Evolutionary conservation across 768 basidiomycete genomes (phyloP), one percentile per base, ranked within the genome.

Genomic region (Nidularia pulvinata): DNA sequence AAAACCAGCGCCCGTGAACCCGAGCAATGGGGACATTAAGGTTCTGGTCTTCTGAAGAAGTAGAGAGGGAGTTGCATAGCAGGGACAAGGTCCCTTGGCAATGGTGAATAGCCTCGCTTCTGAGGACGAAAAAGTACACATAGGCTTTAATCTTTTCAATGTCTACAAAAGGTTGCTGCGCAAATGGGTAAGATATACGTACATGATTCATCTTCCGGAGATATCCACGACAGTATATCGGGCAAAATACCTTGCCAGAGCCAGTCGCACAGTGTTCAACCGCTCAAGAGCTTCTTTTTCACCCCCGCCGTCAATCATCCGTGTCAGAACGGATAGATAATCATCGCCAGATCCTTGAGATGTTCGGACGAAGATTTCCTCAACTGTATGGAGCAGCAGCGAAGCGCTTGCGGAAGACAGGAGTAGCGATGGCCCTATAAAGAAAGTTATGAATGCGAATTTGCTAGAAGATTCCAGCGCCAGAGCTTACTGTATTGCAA

Each of bases 191-290:
- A 49, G 33, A 30, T 32, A 49, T 10, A 33, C 14, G 22, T 59
- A 49, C 25, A n/a, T 4, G 45, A 61, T 47, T 48, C 55, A 52
- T 16, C 53, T 35, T 55, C 60, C 67, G 54, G 54, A 68, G 58
- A 44, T 55, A 55, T 33, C 49, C 16, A 35, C 30, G 32, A 33
- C 48, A 46, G 80, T 79, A 66, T 84, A 91, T 64, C 89, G 76
- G 25, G 92, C 89, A 65, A 94, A 86, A 70, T 93, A 93, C 61
- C 86, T 84, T 16, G 93, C 93, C 50, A 98, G 70, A 13, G 86
- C 87, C 9, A 95, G 77, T 48, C 95, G 83, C 30, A 94, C 90
- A n/a, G 83, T 73, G 62, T 89, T 88, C 56, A 98, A 69, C 52
- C 82, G 84, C 58, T 88, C 81, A 44, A 91, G 63, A 0, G 84